Evolutionary conservation across 768 basidiomycete species (phyloP).

Genomic region (Suillus alpinus): DNA sequence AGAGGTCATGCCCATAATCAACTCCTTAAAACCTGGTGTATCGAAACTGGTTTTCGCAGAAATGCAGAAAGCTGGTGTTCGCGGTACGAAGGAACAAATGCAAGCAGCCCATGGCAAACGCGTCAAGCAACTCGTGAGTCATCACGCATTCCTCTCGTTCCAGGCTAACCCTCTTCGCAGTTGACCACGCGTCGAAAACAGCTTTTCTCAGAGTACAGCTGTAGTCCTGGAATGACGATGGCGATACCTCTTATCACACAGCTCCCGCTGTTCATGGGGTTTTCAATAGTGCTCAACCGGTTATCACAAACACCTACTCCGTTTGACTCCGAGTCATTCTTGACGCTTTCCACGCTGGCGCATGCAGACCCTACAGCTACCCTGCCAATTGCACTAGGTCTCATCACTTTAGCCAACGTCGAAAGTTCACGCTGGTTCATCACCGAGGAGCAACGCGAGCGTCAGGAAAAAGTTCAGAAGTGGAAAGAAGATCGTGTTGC

Average conservation of each 20-base stretch:
- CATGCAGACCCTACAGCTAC: constrained; percentile 70
- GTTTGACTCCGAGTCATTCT: constrained; percentile 74
- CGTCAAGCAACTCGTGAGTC: constrained; percentile 44
- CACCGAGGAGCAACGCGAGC: constrained; percentile 53
- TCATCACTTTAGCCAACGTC: constrained; percentile 76
- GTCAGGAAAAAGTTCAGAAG: constrained; percentile 45
- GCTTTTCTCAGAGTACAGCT: constrained; percentile 57
- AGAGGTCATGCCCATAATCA: constrained; percentile 54
- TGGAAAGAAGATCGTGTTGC: constrained; percentile 43
- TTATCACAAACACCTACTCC: constrained; percentile 58
- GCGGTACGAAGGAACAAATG: constrained; percentile 52
- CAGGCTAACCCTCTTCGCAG: constrained; percentile 30
- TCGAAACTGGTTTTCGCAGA: constrained; percentile 32
- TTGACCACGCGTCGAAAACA: constrained; percentile 53
- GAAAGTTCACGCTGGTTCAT: constrained; percentile 76
- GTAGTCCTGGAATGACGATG: constrained; percentile 56
- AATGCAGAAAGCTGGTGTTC: constrained; percentile 57
- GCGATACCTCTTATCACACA: constrained; percentile 62
- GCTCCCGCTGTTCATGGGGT: constrained; percentile 69
- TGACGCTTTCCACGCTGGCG: constrained; percentile 67
- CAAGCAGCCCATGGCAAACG: constrained; percentile 47
- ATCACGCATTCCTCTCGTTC: neutral
- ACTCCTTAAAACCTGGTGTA: constrained; percentile 42
- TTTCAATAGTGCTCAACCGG: constrained; percentile 55
- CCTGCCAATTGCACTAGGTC: constrained; percentile 67